Conservation (phyloP, 257 asterid genomes). For the Fraxinus pennsylvanica region DNA sequence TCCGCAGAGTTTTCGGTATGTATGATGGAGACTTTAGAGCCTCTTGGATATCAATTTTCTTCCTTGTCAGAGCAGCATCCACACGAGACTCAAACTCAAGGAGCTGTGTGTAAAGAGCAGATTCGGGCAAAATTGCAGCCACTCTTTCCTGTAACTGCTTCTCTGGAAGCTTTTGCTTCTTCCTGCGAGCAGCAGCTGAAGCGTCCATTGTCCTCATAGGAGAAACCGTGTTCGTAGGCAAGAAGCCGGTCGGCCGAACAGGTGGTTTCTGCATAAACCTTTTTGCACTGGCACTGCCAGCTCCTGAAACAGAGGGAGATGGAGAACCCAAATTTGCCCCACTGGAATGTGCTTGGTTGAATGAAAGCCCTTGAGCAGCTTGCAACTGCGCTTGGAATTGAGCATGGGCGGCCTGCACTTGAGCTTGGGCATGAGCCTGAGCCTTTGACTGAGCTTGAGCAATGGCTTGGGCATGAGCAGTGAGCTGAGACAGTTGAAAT, state of each 20-base stretch:
- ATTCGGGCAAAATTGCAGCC: conserved; percentile 94
- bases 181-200: conserved; percentile 81
- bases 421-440: conserved; percentile 68
- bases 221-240: conserved; percentile 49
- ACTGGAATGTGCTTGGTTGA: conserved; percentile 63
- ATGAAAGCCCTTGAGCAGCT: conserved; percentile 74
- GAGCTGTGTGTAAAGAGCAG: conserved; percentile 92
- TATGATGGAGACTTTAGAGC: conserved; percentile 75
- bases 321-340: conserved; percentile 70
- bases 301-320: conserved; percentile 72
- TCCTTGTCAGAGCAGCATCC: conserved; percentile 83
- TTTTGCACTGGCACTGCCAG: conserved; percentile 56
- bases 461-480: conserved; percentile 85
- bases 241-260: conserved; percentile 71
- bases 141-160: conserved; percentile 88
- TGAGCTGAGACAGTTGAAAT: conserved; percentile 65
- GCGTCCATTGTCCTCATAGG: conserved; percentile 82
- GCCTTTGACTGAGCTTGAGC: conserved; percentile 58
- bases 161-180: conserved; percentile 96
- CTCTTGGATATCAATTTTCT: conserved; percentile 95
- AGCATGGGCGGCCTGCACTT: conserved; percentile 49
- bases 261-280: conserved; percentile 88
- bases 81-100: conserved; percentile 95
- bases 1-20: conserved; percentile 82
- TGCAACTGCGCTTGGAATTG: conserved; percentile 73